Percentiles rank a stretch among this genome's conserved stretches.
These are phyloP conservation scores for Silene uniflora DNA, from an alignment of 148 eudicot species.

Conservation along the genomic window DNA sequence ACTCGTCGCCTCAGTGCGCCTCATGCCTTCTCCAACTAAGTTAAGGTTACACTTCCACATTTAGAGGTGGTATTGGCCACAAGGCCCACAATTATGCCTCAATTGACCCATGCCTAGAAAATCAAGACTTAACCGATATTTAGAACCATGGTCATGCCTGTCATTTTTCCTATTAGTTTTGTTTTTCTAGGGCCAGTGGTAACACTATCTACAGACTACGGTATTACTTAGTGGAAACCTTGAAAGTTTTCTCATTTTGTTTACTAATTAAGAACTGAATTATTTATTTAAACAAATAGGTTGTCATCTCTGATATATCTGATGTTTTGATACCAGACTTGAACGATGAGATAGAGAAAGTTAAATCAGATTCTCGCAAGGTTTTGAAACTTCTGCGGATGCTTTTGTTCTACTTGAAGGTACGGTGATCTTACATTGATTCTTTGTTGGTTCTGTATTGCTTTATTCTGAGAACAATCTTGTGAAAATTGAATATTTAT, in stretches of 20 bases:
- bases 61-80: too few species aligned
- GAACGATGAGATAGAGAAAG: constrained; percentile 26
- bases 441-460: neutral
- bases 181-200: neutral
- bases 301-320: neutral
- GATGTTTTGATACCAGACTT: constrained; percentile 28
- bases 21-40: too few species aligned
- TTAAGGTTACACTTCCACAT: too few species aligned
- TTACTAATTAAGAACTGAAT: neutral
- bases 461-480: constrained; percentile 3
- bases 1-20: too few species aligned
- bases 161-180: too few species aligned
- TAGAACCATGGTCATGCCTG: neutral
- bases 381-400: constrained; percentile 45
- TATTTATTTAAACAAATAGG: neutral
- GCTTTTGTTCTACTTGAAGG: constrained; percentile 43
- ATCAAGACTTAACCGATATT: neutral
- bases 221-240: neutral
- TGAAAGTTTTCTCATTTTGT: neutral
- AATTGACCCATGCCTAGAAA: too few species aligned
- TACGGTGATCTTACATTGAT: constrained; percentile 13
- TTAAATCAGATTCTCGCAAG: constrained; percentile 21
- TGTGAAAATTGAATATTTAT: neutral
- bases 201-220: neutral
- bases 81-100: too few species aligned